Evolutionary conservation across 495 filamentous ascomycete genomes (phyloP).

Genomic region (Chaetomium tenue): DNA sequence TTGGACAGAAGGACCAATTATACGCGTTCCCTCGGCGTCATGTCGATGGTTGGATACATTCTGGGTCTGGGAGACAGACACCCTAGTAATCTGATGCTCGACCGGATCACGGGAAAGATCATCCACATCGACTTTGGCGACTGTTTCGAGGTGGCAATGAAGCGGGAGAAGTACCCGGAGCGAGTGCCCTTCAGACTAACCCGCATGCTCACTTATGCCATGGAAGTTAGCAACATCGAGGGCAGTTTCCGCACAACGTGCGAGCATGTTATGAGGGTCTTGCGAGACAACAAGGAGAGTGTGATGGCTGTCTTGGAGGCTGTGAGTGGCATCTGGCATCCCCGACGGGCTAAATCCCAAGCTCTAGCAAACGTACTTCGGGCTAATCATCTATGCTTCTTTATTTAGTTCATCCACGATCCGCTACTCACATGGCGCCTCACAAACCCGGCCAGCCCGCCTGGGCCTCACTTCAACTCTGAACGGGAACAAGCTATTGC

Average conservation of each 20-base stretch:
- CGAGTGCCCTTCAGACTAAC: conserved; percentile 96
- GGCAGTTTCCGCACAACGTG: conserved; percentile 96
- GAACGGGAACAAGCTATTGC: conserved; percentile 60
- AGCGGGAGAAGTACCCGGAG: conserved; percentile 98
- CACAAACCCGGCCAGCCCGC: conserved; percentile 76
- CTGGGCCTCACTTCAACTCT: conserved; percentile 72
- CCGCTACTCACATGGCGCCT: conserved; percentile 96
- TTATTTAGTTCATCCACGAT: conserved; percentile 86
- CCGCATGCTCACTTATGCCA: conserved; percentile 97
- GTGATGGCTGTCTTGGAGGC: conserved; percentile 98
- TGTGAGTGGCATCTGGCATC: conserved; percentile 54
- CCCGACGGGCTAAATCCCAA: neutral
- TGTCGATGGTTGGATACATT: conserved; percentile 99
- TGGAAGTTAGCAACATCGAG: conserved; percentile 99
- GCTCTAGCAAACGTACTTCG: neutral
- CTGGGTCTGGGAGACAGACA: conserved; percentile 94
- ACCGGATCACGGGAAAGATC: conserved; percentile 90
- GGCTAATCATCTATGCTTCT: neutral
- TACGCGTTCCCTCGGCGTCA: conserved; percentile 92
- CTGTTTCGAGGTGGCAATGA: conserved; percentile 99
- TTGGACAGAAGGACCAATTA: conserved; percentile 96
- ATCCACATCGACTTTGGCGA: conserved; percentile 99
- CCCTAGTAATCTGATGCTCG: conserved; percentile 95
- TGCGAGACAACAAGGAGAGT: conserved; percentile 95
- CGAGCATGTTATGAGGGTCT: conserved; percentile 96